Conservation (phyloP, 257 asterid species). For the Jaltomata sinuosa region DNA sequence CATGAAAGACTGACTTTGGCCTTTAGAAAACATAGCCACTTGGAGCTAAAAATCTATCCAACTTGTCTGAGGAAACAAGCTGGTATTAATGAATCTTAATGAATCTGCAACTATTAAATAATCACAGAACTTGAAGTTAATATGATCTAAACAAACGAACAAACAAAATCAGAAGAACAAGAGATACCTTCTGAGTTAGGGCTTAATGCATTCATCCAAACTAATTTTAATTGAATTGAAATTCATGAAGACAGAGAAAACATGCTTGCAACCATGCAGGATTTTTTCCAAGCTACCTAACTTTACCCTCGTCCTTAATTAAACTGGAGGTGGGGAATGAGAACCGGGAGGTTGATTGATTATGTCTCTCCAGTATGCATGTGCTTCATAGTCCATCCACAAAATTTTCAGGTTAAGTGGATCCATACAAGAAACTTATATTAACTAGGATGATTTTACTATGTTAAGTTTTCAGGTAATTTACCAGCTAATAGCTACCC, state of each 20-base stretch:
- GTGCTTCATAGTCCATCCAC: neutral
- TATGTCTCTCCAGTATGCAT: neutral
- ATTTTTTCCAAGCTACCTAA: neutral
- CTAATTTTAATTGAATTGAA: neutral
- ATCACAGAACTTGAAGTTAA: neutral
- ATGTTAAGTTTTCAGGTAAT: neutral
- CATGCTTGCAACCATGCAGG: neutral
- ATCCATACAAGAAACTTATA: neutral
- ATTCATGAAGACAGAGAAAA: neutral
- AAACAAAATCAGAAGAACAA: neutral
- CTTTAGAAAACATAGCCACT: neutral
- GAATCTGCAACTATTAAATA: neutral
- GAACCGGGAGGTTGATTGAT: neutral
- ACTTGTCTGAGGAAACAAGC: neutral
- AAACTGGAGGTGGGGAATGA: neutral
- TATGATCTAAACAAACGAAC: neutral
- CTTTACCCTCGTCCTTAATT: neutral
- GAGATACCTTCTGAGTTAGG: neutral
- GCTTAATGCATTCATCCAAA: neutral
- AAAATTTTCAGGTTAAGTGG: neutral
- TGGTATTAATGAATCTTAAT: no score
- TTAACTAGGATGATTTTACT: neutral
- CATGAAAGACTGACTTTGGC: neutral
- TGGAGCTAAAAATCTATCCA: neutral
- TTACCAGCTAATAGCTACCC: neutral